phyloP scores from a whole-genome alignment of 345 rosid genomes.

The Turritis glabra region DNA sequence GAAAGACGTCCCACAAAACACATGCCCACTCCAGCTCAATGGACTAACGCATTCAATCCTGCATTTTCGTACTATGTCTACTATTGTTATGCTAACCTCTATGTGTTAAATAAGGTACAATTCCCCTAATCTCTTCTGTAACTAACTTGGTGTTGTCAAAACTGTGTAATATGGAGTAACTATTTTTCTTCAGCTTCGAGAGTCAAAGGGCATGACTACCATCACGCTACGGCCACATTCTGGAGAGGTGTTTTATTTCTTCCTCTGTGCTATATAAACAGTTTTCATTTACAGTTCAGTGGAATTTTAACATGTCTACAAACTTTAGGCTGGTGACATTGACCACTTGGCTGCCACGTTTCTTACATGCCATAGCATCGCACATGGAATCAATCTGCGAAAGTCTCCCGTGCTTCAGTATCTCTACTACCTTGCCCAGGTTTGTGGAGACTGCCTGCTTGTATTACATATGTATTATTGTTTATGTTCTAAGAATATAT shows the following conservation, averaged over 20 bases:
- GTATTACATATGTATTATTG: not conserved
- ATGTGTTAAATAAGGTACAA: slow-evolving; percentile 87
- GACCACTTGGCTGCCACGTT: slow-evolving; percentile 99
- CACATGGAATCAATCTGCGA: slow-evolving; percentile 94
- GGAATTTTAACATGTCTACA: slow-evolving; percentile 18
- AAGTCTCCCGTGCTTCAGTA: slow-evolving; percentile 99
- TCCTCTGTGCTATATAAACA: not conserved
- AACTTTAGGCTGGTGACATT: slow-evolving; percentile 92
- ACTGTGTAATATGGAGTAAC: slow-evolving; percentile 3
- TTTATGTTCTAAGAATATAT: slow-evolving; percentile 15
- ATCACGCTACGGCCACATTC: slow-evolving; percentile 95
- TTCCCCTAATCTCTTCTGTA: not conserved
- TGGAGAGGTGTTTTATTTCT: slow-evolving; percentile 68
- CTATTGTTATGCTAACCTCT: slow-evolving; percentile 94
- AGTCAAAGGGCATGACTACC: slow-evolving; percentile 97
- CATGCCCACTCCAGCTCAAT: slow-evolving; percentile 99
- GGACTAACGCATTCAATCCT: slow-evolving; percentile 97
- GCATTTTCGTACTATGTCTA: slow-evolving; percentile 93
- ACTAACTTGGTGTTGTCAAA: slow-evolving; percentile 7
- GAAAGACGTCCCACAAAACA: slow-evolving; percentile 99
- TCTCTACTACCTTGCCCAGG: slow-evolving; percentile 96
- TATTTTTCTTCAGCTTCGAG: slow-evolving; percentile 75
- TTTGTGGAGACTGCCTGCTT: slow-evolving; percentile 29
- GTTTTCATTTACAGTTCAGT: not conserved
- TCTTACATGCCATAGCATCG: slow-evolving; percentile 90